phyloP scores from a whole-genome alignment of 2,329 filamentous ascomycete genomes.

The Macrophomina phaseolina region DNA sequence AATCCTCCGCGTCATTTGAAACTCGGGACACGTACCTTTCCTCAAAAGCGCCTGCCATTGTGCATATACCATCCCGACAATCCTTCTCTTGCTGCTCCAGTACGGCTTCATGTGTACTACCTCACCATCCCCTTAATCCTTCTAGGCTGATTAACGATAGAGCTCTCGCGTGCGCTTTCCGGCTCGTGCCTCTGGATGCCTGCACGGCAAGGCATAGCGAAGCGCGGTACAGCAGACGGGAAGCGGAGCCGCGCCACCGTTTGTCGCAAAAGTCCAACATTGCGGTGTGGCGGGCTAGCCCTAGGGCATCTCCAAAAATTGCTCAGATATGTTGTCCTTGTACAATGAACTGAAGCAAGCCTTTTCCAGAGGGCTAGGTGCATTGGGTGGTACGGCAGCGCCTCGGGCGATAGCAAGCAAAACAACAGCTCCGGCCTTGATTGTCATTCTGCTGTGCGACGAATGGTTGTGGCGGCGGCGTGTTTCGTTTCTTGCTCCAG shows the following conservation, averaged over 20 bases:
- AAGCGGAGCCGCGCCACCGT: slow-evolving; percentile 12
- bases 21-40: slow-evolving; percentile 20
- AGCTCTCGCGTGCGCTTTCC: not conserved
- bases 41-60: not conserved
- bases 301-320: slow-evolving; percentile 9
- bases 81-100: slow-evolving; percentile 20
- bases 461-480: slow-evolving; percentile 7
- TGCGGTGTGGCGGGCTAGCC: slow-evolving; percentile 14
- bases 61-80: slow-evolving; percentile 10
- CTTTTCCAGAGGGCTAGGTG: slow-evolving; percentile 6
- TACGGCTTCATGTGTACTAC: slow-evolving; percentile 2
- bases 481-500: slow-evolving; percentile 15
- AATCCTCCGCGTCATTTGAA: slow-evolving; percentile 24
- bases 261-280: slow-evolving; percentile 3
- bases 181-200: not conserved
- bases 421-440: slow-evolving; percentile 1
- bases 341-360: slow-evolving; percentile 16
- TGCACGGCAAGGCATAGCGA: not conserved
- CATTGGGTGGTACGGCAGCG: slow-evolving; percentile 22
- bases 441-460: slow-evolving; percentile 15
- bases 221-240: not conserved
- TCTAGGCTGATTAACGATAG: not conserved
- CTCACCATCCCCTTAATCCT: not conserved
- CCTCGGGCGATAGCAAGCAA: slow-evolving; percentile 6
- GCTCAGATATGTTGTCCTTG: slow-evolving; percentile 18